Conservation (phyloP, 2,329 filamentous ascomycete species). For the Xylaria sp. region DNA sequence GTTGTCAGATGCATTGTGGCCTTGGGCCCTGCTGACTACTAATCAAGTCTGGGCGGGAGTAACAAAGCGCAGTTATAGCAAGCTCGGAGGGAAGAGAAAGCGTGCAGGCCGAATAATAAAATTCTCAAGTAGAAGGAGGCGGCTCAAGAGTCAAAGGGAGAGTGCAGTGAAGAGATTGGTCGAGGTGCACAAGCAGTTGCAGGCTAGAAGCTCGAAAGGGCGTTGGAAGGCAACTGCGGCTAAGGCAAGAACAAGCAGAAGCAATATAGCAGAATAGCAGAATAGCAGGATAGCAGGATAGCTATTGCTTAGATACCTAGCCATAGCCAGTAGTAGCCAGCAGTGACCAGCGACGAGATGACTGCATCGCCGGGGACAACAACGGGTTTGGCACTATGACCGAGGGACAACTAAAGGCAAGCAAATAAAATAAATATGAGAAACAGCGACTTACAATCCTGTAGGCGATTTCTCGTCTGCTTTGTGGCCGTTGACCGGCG, state of each 20-base stretch:
- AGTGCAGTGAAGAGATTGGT: too few species aligned
- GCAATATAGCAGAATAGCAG: too few species aligned
- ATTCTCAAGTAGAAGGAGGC: not conserved
- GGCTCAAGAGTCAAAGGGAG: not conserved
- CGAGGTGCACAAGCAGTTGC: not conserved
- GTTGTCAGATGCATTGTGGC: not conserved
- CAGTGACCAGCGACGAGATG: too few species aligned
- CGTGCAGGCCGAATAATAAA: too few species aligned
- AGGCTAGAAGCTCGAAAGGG: not conserved
- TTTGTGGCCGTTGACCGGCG: conserved; percentile 22
- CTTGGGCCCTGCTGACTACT: not conserved
- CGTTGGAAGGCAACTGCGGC: conserved; percentile 3
- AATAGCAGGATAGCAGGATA: too few species aligned
- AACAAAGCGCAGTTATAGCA: too few species aligned
- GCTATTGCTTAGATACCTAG: too few species aligned
- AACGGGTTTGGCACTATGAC: too few species aligned
- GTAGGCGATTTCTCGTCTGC: conserved; percentile 9
- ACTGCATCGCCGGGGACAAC: not conserved
- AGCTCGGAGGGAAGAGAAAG: too few species aligned
- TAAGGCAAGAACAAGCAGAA: not conserved
- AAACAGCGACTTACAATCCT: conserved; percentile 21
- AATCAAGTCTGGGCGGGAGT: not conserved
- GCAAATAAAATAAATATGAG: not conserved
- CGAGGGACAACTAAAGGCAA: not conserved
- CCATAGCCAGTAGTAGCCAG: too few species aligned